Conservation (phyloP, 2,329 filamentous ascomycete genomes). For the Nothophoma quercina region DNA sequence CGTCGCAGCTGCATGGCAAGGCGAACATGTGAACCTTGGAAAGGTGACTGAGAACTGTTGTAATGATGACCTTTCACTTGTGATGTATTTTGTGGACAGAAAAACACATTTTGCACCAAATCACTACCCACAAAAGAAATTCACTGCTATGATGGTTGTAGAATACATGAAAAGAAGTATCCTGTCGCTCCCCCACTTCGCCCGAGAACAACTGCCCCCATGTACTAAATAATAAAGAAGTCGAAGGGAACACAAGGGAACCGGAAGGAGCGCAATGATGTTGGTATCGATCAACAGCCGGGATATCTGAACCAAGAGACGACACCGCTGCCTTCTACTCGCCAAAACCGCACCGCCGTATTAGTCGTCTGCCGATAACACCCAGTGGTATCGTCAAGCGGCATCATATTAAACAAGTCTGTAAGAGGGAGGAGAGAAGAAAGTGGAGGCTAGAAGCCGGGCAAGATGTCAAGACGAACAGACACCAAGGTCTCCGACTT, state of each 20-base stretch:
- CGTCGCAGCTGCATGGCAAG: slow-evolving; percentile 22
- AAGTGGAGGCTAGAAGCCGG: slow-evolving; percentile 41
- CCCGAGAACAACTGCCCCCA: slow-evolving; percentile 41
- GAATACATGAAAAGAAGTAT: slow-evolving; percentile 52
- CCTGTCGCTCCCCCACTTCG: slow-evolving; percentile 40
- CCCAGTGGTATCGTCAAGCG: slow-evolving; percentile 51
- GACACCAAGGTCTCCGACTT: slow-evolving; percentile 47
- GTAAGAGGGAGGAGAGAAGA: slow-evolving; percentile 49
- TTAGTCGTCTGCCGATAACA: slow-evolving; percentile 49
- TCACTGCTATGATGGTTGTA: slow-evolving; percentile 51
- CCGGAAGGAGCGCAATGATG: slow-evolving; percentile 52
- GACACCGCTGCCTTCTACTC: slow-evolving; percentile 41
- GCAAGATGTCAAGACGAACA: slow-evolving; percentile 32
- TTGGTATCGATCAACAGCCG: slow-evolving; percentile 55
- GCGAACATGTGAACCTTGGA: slow-evolving; percentile 20
- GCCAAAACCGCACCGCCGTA: slow-evolving; percentile 44
- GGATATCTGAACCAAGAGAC: slow-evolving; percentile 48
- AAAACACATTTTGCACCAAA: not conserved
- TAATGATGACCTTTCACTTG: not conserved
- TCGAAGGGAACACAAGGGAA: slow-evolving; percentile 43
- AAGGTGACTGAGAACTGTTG: slow-evolving; percentile 1
- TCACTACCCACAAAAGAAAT: slow-evolving; percentile 48
- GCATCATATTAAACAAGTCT: slow-evolving; percentile 52
- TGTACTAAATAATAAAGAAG: slow-evolving; percentile 49
- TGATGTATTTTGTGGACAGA: not conserved